Base-by-base conservation (phyloP, 208 protist genomes). In the Herpetomonas samuelpessoai region DNA sequence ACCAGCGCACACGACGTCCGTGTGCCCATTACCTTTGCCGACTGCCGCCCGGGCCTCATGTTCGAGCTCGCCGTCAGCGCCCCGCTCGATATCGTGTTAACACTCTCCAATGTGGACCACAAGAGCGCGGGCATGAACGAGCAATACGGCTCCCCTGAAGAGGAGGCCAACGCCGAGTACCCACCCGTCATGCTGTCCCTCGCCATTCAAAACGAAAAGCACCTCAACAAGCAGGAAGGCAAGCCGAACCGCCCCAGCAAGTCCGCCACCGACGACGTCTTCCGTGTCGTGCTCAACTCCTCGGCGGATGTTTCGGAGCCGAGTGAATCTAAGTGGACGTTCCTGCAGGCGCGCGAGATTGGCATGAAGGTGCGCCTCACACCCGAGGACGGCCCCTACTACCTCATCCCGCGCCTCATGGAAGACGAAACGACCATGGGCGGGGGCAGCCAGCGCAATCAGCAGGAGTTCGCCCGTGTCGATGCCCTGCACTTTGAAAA, bases 181-280 rank as follows among this genome's bases (percentile, higher is more conserved):
- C 84, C 81, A 24, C 82, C 88, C 10, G 52, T 94, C 45, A 94
- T 94, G 88, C 60, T 94, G 28, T 92, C 84, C 29, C 71, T 94
- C 28, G 68, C 74, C 18, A 65, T 64, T 16, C 60, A 62, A 47
- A 58, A 69, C 24, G 67, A 69, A 2, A 59, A 63, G 3, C 12
- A 35, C 21, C n/a, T 9, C n/a, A 44, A 62, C 29, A 44, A 62
- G 27, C 25, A 41, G 27, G 49, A 48, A 3, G n/a, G 9, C 18
- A 27, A 62, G 38, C 22, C 6, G 35, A 28, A 54, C 2, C 50
- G 35, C n/a, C 18, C 4, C n/a, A 46, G 29, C 48, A 35, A 31
- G 38, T 39, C 3, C 59, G 19, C 6, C 24, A 19, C 48, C 22
- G 29, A 61, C 12, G 58, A 65, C 0, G 53, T 55, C 26, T 86